phyloP scores from a whole-genome alignment of 768 basidiomycete species.

The Multifurca ochricompacta region DNA sequence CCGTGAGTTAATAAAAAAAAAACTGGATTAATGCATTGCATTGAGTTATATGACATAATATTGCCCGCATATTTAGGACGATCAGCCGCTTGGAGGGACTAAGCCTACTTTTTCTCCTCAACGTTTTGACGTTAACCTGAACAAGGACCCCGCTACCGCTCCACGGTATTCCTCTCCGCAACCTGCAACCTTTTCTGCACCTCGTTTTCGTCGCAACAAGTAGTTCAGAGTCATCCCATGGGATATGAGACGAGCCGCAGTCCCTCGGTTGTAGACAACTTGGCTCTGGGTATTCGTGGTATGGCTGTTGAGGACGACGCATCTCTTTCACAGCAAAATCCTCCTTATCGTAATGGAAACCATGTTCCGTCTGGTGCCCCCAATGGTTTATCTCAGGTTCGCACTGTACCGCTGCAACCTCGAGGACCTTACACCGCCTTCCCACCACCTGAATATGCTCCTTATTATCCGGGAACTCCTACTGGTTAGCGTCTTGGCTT shows the following conservation, averaged over 20 bases:
- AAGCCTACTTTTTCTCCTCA: constrained; percentile 49
- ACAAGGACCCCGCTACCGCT: constrained; percentile 33
- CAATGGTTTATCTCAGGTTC: constrained; percentile 32
- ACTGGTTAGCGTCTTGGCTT: constrained; percentile 34
- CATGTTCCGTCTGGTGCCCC: constrained; percentile 28
- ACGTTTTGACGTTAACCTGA: constrained; percentile 40
- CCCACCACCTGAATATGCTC: constrained; percentile 49
- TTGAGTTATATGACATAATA: constrained; percentile 21
- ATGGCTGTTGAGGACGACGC: constrained; percentile 54
- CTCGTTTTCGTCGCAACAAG: constrained; percentile 29
- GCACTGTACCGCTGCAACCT: constrained; percentile 37
- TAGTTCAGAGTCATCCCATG: constrained; percentile 21
- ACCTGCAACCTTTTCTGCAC: constrained; percentile 27
- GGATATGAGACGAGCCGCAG: constrained; percentile 34
- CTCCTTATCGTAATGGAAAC: constrained; percentile 31
- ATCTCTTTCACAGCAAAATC: constrained; percentile 26
- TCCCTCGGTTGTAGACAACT: constrained; percentile 38
- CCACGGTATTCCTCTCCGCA: constrained; percentile 44
- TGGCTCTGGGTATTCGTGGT: constrained; percentile 51
- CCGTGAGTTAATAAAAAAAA: constrained; percentile 13
- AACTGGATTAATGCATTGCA: neutral
- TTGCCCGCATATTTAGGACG: constrained; percentile 20
- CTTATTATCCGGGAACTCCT: constrained; percentile 48
- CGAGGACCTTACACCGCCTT: constrained; percentile 43
- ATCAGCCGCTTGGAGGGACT: constrained; percentile 24